Percentiles rank a stretch among this genome's conserved stretches.
Evolutionary conservation across 1,284 basidiomycete genomes (phyloP).

Genomic region (Heterobasidion annosum): DNA sequence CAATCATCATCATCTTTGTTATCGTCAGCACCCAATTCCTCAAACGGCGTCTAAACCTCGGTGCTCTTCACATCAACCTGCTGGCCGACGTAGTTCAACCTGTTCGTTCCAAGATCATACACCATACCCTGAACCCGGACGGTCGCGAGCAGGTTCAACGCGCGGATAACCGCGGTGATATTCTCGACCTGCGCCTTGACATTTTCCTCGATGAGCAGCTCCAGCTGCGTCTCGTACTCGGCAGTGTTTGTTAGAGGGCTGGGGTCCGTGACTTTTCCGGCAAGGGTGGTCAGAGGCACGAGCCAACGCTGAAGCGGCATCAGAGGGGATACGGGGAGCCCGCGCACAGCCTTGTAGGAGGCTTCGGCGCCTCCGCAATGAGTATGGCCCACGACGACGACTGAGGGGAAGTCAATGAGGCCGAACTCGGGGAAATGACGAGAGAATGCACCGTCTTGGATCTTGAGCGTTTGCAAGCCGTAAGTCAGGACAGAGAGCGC

Average conservation of each 20-base stretch:
- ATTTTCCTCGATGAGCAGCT: conserved; percentile 65
- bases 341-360: conserved; percentile 35
- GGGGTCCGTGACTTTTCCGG: conserved; percentile 16
- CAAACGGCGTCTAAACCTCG: conserved; percentile 36
- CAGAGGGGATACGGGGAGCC: conserved; percentile 24
- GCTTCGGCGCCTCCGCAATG: conserved; percentile 63
- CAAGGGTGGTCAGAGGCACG: conserved; percentile 54
- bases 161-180: conserved; percentile 56
- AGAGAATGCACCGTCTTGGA: conserved; percentile 67
- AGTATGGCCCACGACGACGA: conserved; percentile 77
- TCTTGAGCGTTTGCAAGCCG: conserved; percentile 71
- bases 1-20: too few relatives aligned
- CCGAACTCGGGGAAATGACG: conserved; percentile 19
- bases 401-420: conserved; percentile 26
- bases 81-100: conserved; percentile 60
- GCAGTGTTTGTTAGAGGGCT: conserved; percentile 35
- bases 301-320: conserved; percentile 68
- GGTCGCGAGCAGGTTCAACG: conserved; percentile 63
- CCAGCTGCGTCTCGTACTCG: conserved; percentile 34
- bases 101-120: conserved; percentile 67
- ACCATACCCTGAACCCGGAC: conserved; percentile 82
- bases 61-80: conserved; percentile 26
- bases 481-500: conserved; percentile 75
- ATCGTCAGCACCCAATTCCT: conserved; percentile 16
- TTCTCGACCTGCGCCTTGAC: conserved; percentile 73